phyloP scores from a whole-genome alignment of 768 basidiomycete genomes.

The Crepidotus variabilis region DNA sequence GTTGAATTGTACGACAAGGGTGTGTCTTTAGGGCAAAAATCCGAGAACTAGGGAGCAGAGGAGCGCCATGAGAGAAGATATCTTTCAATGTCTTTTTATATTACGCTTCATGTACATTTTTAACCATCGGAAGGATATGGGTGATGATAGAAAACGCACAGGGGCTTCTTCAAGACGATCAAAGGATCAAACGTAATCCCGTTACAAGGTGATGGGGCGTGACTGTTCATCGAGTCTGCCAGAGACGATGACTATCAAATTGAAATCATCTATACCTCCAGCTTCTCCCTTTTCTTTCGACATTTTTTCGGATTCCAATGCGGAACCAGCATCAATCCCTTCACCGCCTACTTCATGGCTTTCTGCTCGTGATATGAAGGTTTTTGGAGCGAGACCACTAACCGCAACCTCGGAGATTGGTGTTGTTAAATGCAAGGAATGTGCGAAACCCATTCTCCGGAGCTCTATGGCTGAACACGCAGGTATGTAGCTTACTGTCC shows the following conservation, averaged over 20 bases:
- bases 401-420: constrained; percentile 56
- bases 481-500: constrained; percentile 39
- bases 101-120: too few species aligned
- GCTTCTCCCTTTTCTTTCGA: constrained; percentile 68
- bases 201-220: background rate
- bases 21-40: background rate
- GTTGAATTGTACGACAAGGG: background rate
- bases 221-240: background rate
- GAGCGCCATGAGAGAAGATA: too few species aligned
- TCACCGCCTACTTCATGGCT: constrained; percentile 86
- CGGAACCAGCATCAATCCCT: constrained; percentile 40
- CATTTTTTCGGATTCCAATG: constrained; percentile 31
- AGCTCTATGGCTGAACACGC: constrained; percentile 75
- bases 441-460: constrained; percentile 75
- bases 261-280: constrained; percentile 38
- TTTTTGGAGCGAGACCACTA: constrained; percentile 78
- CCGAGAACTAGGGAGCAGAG: background rate
- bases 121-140: too few species aligned
- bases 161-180: too few species aligned
- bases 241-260: constrained; percentile 38
- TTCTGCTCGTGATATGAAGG: constrained; percentile 82
- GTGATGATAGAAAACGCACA: too few species aligned
- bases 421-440: constrained; percentile 74
- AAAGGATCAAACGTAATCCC: too few species aligned
- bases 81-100: too few species aligned